A percentile compares a stretch with the other conserved stretches of the same genome.
Conservation (phyloP, 73 alveolate genomes). For the Paramecium tetraurelia region DNA sequence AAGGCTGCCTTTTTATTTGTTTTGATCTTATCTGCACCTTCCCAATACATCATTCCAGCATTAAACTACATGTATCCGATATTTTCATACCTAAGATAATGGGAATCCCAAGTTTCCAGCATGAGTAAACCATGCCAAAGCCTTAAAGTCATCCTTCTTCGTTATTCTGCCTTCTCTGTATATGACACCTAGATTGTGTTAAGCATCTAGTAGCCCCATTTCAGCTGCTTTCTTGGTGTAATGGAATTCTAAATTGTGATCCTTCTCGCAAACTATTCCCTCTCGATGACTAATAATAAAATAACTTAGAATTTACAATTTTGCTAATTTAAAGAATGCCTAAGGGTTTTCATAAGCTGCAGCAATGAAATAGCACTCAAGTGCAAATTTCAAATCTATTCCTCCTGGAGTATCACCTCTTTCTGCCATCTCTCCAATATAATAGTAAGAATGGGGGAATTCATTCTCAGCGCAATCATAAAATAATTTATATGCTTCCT, state of each 20-base stretch:
- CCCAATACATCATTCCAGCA: slow-evolving; percentile 63
- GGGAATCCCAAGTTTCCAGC: slow-evolving; percentile 62
- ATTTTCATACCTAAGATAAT: neutral
- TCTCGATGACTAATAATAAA: slow-evolving; percentile 20
- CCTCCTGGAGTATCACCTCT: slow-evolving; percentile 60
- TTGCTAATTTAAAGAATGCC: neutral
- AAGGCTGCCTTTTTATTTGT: slow-evolving; percentile 48
- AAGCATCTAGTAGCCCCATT: slow-evolving; percentile 50
- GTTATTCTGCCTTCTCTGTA: slow-evolving; percentile 33
- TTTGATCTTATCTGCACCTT: slow-evolving; percentile 44
- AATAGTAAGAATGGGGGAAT: slow-evolving; percentile 45
- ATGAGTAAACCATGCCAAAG: slow-evolving; percentile 61
- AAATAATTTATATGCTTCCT: slow-evolving; percentile 56
- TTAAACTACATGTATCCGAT: neutral
- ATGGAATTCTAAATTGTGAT: slow-evolving; percentile 38
- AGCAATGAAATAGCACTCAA: slow-evolving; percentile 48
- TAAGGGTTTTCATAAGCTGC: neutral
- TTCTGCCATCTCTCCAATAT: slow-evolving; percentile 56
- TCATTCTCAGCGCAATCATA: slow-evolving; percentile 37
- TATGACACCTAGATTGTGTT: slow-evolving; percentile 52
- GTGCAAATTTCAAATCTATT: slow-evolving; percentile 45
- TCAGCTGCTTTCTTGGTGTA: slow-evolving; percentile 56
- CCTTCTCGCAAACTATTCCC: slow-evolving; percentile 48
- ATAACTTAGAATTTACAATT: neutral
- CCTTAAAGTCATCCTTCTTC: slow-evolving; percentile 34